Base-by-base conservation (phyloP, 2,329 filamentous ascomycete genomes). In the Penicillium nordicum region DNA sequence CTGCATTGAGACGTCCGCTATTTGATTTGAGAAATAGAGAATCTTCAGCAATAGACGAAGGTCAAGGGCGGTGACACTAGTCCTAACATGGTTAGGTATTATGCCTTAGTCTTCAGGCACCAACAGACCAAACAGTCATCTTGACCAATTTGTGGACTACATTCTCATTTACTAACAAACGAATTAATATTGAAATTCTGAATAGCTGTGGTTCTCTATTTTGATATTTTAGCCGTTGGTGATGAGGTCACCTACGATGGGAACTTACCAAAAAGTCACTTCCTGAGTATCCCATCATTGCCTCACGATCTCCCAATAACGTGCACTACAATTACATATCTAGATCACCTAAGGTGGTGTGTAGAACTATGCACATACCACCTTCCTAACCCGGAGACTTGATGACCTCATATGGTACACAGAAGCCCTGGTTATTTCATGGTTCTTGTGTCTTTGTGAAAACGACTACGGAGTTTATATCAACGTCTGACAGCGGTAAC, bases 21-120 rank as follows among this genome's bases (percentile, higher is more conserved):
- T 14, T 21, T 40, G 25, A 36, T 27, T 41, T 41, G 18, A 23
- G 43, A 45, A 47, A 50, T 34, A 18, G 43, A 41, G 45, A 44
- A 57, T 50, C 53, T 55, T 55, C 30, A 55, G 52, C 36, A 47
- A 56, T 52, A 52, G 30, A 47, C 27, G 53, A 46, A 12, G 12
- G 43, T 45, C 27, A 27, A 53, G 29, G 46, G 53, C 16, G 32
- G 50, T 38, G 49, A n/a, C 36, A 18, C 43, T 53, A 53, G 43
- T 4, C 50, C 32, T 5, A 34, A 53, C 5, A 9, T n/a, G 54
- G 41, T 8, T 55, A 52, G 41, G 0, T 1, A 2, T 10, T 2
- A 5, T 32, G 30, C 52, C 52, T 43, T 40, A 4, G 4, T 6
- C 5, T 16, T 37, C 6, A 12, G 45, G 45, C 23, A 6, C 3